phyloP scores from a whole-genome alignment of 78 protist species.

The Salpingoeca rosetta region DNA sequence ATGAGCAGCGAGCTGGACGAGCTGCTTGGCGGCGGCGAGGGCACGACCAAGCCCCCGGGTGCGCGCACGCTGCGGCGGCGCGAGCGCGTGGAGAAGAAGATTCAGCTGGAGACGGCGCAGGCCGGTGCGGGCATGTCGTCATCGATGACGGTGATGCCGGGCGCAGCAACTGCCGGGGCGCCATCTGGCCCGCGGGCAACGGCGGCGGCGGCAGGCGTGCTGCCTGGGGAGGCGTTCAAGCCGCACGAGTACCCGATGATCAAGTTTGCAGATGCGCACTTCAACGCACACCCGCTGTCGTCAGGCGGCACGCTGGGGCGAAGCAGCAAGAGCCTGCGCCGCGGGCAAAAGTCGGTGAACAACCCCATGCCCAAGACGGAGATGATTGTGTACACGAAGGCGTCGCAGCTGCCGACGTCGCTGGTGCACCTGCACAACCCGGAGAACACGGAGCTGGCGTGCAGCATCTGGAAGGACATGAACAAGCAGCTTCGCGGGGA shows the following conservation, averaged over 20 bases:
- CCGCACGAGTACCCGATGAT: not conserved
- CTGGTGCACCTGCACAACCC: not conserved
- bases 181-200: not conserved
- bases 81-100: not conserved
- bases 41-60: not conserved
- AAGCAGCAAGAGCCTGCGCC: not conserved
- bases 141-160: not conserved
- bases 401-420: constrained; percentile 15
- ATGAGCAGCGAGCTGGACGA: not conserved
- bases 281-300: not conserved
- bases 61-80: not conserved
- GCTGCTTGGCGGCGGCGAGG: too few relatives aligned
- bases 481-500: not conserved
- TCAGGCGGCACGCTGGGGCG: not conserved
- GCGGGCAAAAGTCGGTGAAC: not conserved
- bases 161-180: not conserved
- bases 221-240: not conserved
- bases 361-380: not conserved
- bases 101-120: not conserved
- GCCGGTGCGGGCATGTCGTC: not conserved
- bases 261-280: not conserved
- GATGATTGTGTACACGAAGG: not conserved
- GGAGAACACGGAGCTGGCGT: constrained; percentile 6
- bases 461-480: constrained; percentile 9
- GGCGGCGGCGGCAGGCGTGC: not conserved